These are phyloP conservation scores for Emmonsiellopsis sp. DNA, from an alignment of 2,329 filamentous ascomycete genomes.

Conservation along the genomic window DNA sequence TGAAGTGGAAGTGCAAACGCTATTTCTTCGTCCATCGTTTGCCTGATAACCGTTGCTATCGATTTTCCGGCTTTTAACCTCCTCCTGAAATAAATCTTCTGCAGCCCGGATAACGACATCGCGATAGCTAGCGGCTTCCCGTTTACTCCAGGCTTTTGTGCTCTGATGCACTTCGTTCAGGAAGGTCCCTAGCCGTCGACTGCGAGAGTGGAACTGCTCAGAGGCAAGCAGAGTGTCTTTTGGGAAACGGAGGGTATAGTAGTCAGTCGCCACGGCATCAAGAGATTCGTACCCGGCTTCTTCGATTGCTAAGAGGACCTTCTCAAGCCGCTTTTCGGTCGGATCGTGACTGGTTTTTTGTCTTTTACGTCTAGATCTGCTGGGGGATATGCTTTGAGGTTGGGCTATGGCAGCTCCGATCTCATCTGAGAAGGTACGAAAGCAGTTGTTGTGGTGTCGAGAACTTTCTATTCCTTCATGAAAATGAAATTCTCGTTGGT, in stretches of 20 bases:
- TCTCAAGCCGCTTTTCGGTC: not conserved
- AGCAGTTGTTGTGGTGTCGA: not conserved
- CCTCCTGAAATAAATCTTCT: slow-evolving; percentile 1
- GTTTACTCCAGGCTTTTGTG: not conserved
- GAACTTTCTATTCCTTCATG: not conserved
- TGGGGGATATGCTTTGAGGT: not conserved
- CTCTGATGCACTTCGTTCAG: not conserved
- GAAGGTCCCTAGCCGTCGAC: not conserved
- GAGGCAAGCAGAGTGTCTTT: not conserved
- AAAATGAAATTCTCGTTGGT: not conserved
- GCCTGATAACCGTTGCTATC: not conserved
- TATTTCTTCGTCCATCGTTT: not conserved
- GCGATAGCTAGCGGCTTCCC: not conserved
- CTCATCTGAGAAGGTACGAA: not conserved
- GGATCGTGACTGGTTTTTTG: not conserved
- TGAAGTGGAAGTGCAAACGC: not conserved
- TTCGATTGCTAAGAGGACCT: not conserved
- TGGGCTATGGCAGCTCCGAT: not conserved
- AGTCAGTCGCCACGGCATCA: not conserved
- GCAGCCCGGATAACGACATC: not conserved
- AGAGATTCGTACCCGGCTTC: not conserved
- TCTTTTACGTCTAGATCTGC: not conserved
- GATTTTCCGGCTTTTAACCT: not conserved
- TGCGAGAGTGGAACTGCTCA: slow-evolving; percentile 1
- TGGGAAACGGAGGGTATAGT: not conserved